A percentile compares a stretch with the other conserved stretches of the same genome.
Conservation (phyloP, 1,139 yeast species). For the Magnusiomyces clavatus region DNA sequence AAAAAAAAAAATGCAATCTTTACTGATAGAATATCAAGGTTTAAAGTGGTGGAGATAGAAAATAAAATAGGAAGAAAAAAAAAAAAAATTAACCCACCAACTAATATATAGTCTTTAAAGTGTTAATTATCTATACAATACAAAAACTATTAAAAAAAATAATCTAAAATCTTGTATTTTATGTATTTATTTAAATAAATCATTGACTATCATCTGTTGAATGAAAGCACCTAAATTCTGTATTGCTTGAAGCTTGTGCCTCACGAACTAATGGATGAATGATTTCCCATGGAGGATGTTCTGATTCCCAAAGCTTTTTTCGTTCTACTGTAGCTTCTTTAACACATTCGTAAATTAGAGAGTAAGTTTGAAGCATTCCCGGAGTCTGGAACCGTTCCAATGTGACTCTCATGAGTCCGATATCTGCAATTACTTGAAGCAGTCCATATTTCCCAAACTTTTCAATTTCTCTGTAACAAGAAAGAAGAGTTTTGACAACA, state of each 20-base stretch:
- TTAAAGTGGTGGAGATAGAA: too few relatives aligned
- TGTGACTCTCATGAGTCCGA: constrained; percentile 32
- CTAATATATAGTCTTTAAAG: too few relatives aligned
- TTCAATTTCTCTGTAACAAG: constrained; percentile 37
- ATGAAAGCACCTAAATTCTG: constrained; percentile 4
- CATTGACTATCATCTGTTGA: neutral
- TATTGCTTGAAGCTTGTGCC: constrained; percentile 14
- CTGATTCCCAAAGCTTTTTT: constrained; percentile 22
- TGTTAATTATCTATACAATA: too few relatives aligned
- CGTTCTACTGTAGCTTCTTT: constrained; percentile 22
- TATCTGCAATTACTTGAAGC: constrained; percentile 35
- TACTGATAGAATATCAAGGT: too few relatives aligned
- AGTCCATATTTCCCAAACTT: constrained; percentile 32
- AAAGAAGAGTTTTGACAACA: constrained; percentile 38
- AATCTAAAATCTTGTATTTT: too few relatives aligned
- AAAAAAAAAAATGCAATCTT: too few relatives aligned
- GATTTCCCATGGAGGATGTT: constrained; percentile 23
- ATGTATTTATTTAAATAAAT: too few relatives aligned
- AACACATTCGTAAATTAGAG: constrained; percentile 26
- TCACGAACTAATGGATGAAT: constrained; percentile 21
- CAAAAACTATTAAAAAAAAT: too few relatives aligned
- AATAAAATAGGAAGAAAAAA: too few relatives aligned
- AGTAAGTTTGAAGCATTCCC: constrained; percentile 27
- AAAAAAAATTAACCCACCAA: too few relatives aligned
- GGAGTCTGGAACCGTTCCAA: constrained; percentile 27